Evolutionary conservation across 1,139 yeast species (phyloP).

Genomic region (Debaryomycetaceae sp.): DNA sequence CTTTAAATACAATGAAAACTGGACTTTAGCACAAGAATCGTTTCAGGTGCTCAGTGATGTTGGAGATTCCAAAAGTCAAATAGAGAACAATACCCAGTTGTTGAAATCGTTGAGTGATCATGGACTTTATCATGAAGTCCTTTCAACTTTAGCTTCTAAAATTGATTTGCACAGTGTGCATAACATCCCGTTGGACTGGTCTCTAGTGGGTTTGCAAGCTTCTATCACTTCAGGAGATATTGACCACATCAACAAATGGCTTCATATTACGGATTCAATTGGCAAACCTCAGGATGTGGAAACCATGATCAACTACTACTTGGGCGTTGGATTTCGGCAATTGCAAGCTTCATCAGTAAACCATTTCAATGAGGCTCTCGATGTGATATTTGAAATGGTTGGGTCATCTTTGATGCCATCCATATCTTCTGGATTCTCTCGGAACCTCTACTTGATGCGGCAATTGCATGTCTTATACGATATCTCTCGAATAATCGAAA

Average conservation of each 20-base stretch:
- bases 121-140: slow-evolving; percentile 41
- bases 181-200: slow-evolving; percentile 48
- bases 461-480: slow-evolving; percentile 74
- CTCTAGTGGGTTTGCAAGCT: slow-evolving; percentile 69
- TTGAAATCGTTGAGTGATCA: slow-evolving; percentile 39
- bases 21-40: slow-evolving; percentile 87
- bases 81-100: slow-evolving; percentile 32
- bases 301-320: slow-evolving; percentile 56
- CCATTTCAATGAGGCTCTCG: slow-evolving; percentile 34
- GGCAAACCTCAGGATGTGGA: slow-evolving; percentile 48
- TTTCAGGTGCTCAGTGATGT: slow-evolving; percentile 62
- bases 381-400: slow-evolving; percentile 51
- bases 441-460: slow-evolving; percentile 54
- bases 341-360: slow-evolving; percentile 39
- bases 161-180: slow-evolving; percentile 20
- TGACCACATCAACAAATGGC: slow-evolving; percentile 55
- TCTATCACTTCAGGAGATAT: slow-evolving; percentile 65
- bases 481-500: slow-evolving; percentile 31
- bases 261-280: slow-evolving; percentile 30
- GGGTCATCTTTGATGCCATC: slow-evolving; percentile 63
- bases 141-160: slow-evolving; percentile 30
- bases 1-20: slow-evolving; percentile 79
- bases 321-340: slow-evolving; percentile 48
- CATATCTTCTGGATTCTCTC: slow-evolving; percentile 58
- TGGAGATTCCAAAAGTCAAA: slow-evolving; percentile 25